Base-by-base conservation (phyloP, 352 stramenopile species). In the Nothophytophthora sp. region DNA sequence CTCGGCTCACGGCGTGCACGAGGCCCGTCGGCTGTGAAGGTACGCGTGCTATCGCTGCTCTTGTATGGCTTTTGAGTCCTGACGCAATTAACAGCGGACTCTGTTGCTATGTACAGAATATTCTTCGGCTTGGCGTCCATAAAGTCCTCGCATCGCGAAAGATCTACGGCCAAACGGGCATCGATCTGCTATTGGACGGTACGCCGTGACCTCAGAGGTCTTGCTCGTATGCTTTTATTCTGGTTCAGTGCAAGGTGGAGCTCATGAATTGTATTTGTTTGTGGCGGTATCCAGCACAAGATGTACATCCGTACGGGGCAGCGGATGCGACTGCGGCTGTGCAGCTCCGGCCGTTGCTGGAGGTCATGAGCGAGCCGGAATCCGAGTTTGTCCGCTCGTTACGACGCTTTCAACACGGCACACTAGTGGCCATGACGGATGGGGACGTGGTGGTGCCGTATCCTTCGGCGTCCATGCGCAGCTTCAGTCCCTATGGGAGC, bases 381-480 rank as follows among this genome's bases (percentile, higher is more conserved):
- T 83, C 63, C 3, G 62, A 63, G 22, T 91, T 81, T 54, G 35
- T 88, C 4, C 52, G 50, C 5, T 76, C 77, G n/a, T 59, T 91
- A 10, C 73, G 70, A 16, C 61, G 57, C 20, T 91, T 91, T 30
- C 61, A 55, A 12, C 48, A 77, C 44, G 80, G 81, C 34, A 91
- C 81, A 12, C 55, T 91, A 23, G 61, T 92, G 16, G 82, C 82
- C 13, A 86, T 92, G 70, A 83, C 81, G 10, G 79, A 92, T 19
- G 82, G 82, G 22, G 82, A 92, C 30, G 53, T 90, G 15, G 60
- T 90, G 25, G 82, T 92, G 24, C 82, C 79, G 20, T 90, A 83
- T 25, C 60, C 79, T 5, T 90, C 82, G 4, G 79, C 77, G 7
- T 86, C 82, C 27, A 85, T 92, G 47, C 75, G 74, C 24, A 92